Evolutionary conservation across 2,329 filamentous ascomycete genomes (phyloP), one percentile per base, ranked within the genome.

Genomic region (Ophioceras dolichostomum): DNA sequence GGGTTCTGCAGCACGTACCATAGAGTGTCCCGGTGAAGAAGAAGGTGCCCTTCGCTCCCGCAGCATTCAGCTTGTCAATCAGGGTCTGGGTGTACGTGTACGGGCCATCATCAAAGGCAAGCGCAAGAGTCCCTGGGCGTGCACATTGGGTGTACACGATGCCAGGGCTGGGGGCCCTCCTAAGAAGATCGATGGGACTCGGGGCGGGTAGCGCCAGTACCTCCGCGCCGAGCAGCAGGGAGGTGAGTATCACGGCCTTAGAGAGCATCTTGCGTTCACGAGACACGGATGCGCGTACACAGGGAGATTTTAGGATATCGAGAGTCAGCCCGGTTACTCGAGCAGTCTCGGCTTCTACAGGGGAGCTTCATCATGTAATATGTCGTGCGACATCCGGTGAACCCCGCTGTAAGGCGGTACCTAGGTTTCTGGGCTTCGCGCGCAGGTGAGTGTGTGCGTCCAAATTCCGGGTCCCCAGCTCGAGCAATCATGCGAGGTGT

Each of bases 31-130:
- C 66, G 0, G 65, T 70, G 48, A 62, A 61, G 55, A 71, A 73
- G 52, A 70, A 73, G 3, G 67, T 73, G 5, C 61, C 69, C 49
- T 70, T 70, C 30, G 62, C 67, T 7, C 59, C 61, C 6, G 59
- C 61, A 4, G 49, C 49, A 45, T 69, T 59, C 14, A 74, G 57
- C 13, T 62, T 65, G 45, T 73, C 65, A n/a, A 74, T 54, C 2
- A 73, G 53, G 32, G 57, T 53, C 3, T 51, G 57, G 0, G 68
- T 73, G 47, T 65, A 70, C 38, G 58, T 49, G 41, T 64, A 68
- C 1, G 68, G 68, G 0, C 68, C 68, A 37, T 73, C 68, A 38
- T 73, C 68, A 42, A 67, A 71, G 2, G 68, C 67, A n/a, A 72
- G 58, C 1, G 68, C 66, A 3, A 73, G 50, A 29, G 62, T 56